phyloP scores from a whole-genome alignment of 768 basidiomycete genomes.

The Lyophyllum shimeji region DNA sequence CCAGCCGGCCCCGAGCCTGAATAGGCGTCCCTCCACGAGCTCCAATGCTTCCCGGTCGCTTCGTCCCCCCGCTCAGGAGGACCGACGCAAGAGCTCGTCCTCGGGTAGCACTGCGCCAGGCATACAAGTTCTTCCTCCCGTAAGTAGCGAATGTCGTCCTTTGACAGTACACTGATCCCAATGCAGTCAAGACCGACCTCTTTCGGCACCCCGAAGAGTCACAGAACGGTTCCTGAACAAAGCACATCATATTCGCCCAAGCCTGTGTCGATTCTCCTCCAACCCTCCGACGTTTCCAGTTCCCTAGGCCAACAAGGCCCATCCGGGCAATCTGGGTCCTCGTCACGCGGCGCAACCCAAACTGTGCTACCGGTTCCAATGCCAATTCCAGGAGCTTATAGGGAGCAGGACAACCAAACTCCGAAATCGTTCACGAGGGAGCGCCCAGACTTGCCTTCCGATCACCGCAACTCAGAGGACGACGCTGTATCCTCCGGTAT shows the following conservation, averaged over 20 bases:
- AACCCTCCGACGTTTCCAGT: background rate
- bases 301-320: background rate
- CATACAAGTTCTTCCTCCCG: constrained; percentile 38
- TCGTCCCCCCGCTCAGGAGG: constrained; percentile 9
- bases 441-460: constrained; percentile 7
- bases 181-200: constrained; percentile 14
- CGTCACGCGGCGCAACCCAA: constrained; percentile 1
- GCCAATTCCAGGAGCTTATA: constrained; percentile 15
- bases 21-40: constrained; percentile 21
- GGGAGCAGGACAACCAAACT: background rate
- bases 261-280: constrained; percentile 4
- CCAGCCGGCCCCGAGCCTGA: constrained; percentile 18
- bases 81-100: constrained; percentile 15
- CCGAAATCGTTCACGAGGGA: constrained; percentile 3
- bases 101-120: constrained; percentile 27
- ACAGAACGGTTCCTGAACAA: background rate
- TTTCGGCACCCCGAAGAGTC: constrained; percentile 2
- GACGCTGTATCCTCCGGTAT: constrained; percentile 12
- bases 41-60: constrained; percentile 26
- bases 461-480: constrained; percentile 9
- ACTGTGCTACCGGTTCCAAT: constrained; percentile 6
- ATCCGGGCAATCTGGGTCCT: background rate
- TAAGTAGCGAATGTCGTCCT: constrained; percentile 19
- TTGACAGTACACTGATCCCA: background rate
- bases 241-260: background rate